Conservation (phyloP, 345 rosid genomes). For the Aurinia saxatilis region DNA sequence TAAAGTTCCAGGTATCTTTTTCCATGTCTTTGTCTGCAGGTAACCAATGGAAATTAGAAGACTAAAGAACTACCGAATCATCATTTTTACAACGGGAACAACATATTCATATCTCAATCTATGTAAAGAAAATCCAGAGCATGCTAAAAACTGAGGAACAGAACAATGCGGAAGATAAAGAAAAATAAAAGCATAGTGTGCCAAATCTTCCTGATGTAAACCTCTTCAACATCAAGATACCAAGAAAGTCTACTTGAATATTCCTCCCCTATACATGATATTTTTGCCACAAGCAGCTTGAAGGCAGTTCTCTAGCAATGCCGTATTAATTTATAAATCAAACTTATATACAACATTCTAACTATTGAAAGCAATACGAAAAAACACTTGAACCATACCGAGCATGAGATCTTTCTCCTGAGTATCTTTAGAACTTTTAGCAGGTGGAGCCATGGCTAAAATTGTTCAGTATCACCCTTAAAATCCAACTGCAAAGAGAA, state of each 20-base stretch:
- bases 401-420: constrained; percentile 37
- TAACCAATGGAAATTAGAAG: not conserved
- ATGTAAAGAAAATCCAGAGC: no score
- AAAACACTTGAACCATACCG: constrained; percentile 32
- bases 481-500: constrained; percentile 20
- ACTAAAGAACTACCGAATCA: not conserved
- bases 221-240: not conserved
- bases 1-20: constrained; percentile 72
- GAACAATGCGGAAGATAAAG: not conserved
- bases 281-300: not conserved
- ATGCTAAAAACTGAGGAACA: not conserved
- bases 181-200: not conserved
- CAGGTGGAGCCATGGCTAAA: constrained; percentile 36
- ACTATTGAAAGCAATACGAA: no score
- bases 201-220: constrained; percentile 5
- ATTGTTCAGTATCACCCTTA: constrained; percentile 9
- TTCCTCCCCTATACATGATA: not conserved
- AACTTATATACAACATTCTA: no score
- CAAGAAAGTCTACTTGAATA: not conserved
- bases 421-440: constrained; percentile 30
- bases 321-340: not conserved
- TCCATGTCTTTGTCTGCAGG: constrained; percentile 66
- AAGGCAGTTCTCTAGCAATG: not conserved
- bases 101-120: constrained; percentile 1
- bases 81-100: no score